Conservation (phyloP, 352 stramenopile species). For the Phytophthora cactorum region DNA sequence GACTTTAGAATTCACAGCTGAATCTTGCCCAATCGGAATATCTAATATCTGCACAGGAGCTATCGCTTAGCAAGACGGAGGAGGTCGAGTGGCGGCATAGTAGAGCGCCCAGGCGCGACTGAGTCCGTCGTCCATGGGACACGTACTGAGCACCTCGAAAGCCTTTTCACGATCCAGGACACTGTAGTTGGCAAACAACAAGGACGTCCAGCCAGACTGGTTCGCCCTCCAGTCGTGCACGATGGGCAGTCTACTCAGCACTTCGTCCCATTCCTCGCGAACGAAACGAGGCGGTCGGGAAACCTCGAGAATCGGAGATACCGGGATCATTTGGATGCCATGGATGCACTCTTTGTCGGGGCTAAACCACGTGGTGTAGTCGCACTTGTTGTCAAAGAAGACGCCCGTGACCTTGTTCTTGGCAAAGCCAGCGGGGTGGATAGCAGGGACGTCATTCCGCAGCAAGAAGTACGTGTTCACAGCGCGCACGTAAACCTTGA, state of each 20-base stretch:
- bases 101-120: slow-evolving; percentile 74
- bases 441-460: slow-evolving; percentile 38
- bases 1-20: background rate
- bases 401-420: slow-evolving; percentile 78
- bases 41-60: background rate
- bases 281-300: slow-evolving; percentile 53
- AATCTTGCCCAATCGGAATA: too few relatives aligned
- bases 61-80: slow-evolving; percentile 27
- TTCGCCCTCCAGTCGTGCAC: slow-evolving; percentile 58
- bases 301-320: slow-evolving; percentile 59
- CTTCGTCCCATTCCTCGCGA: slow-evolving; percentile 66
- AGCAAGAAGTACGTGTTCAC: slow-evolving; percentile 78
- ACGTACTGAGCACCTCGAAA: slow-evolving; percentile 44
- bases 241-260: slow-evolving; percentile 57
- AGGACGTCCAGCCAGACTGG: slow-evolving; percentile 59
- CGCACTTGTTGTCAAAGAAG: slow-evolving; percentile 82
- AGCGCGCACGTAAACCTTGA: slow-evolving; percentile 64
- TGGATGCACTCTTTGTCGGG: slow-evolving; percentile 79
- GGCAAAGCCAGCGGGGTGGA: slow-evolving; percentile 57
- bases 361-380: slow-evolving; percentile 81
- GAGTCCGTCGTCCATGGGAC: slow-evolving; percentile 75
- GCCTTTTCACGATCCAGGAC: slow-evolving; percentile 46
- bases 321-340: slow-evolving; percentile 78
- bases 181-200: slow-evolving; percentile 70
- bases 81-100: slow-evolving; percentile 49